Base-by-base conservation (phyloP, 306 rosid species). In the Trifolium repens region DNA sequence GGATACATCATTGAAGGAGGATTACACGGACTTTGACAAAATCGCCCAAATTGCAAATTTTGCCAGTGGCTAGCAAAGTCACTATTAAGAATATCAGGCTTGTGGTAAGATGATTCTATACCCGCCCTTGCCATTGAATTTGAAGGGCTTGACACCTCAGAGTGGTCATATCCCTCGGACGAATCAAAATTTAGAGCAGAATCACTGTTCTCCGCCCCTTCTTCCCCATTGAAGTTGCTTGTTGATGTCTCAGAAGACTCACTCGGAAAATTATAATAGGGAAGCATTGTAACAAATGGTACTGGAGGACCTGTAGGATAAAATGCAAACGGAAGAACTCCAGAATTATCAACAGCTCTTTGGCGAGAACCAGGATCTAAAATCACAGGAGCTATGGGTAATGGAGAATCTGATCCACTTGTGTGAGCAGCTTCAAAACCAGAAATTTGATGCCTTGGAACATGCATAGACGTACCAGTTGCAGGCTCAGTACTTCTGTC, bases 241-340 rank as follows among this genome's bases (percentile, higher is more conserved):
- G 88, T 79, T 64, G 94, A 72, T 44, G 89, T 82, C 83, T 88
- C 96, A 44, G 96, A 82, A 62, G 88, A 34, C 43, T 92, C 97
- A 0, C 87, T 44, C 4, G 91, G 89, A 78, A 89, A 82, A 73
- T 94, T 89, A 81, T 88, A 89, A 7, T 85, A 55, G 24, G 92
- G 96, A 85, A 90, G 85, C 96, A 94, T 88, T 40, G 94, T 78
- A 69, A 96, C 82, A 80, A 92, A 85, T 47, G 99, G 99, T 63
- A 96, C 92, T 0, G 98, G 99, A n/a, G 99, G 99, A 22, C 99
- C 99, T 0, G 99, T 88, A 50, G 94, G 90, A 89, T 90, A 96
- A 81, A 96, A 96, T 43, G 93, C 71, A 80, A 76, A 83, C 52
- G 93, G 88, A 83, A 77, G 75, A 73, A 69, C 82, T 47, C 91